Evolutionary conservation across 2,329 filamentous ascomycete species (phyloP), one percentile per base, ranked within the genome.

Genomic region (Pestalotiopsis sp.): DNA sequence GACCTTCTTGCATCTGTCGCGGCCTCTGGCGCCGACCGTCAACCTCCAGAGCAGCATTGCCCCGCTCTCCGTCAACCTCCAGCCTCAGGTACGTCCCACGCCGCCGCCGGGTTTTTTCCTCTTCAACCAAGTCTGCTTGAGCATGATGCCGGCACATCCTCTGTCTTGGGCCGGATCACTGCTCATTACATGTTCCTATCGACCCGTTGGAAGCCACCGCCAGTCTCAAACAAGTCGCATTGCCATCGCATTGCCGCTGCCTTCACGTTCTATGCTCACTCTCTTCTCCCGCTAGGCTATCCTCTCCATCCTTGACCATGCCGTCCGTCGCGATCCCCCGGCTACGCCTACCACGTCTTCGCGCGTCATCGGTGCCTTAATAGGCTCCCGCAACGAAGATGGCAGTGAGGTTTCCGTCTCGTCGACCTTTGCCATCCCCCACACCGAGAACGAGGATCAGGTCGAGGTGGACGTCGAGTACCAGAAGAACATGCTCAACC

Each of bases 381-480:
- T 99, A 68, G 96, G 96, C 78, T 92, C 91, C 73, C 92, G 96
- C 74, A 96, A 92, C 79, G 96, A 99, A 84, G 96, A 99, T 86
- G 96, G 95, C 81, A 94, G 92, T 78, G 95, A 98, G 81, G 93
- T 97, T 77, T 94, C 97, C 82, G 96, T 99, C 77, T 91, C 94
- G 78, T 97, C 94, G 78, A 95, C 94, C 84, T 99, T 99, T 81
- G 96, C 96, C 74, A 97, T 99, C 78, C 94, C 95, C 73, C 96
- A 99, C 85, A 98, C 95, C 74, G 96, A 99, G 84, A 97, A 95
- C 74, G 92, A 94, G 80, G 96, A 99, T 82, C 96, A 99, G 83
- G 96, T 99, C 76, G 96, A 99, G 83, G 96, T 99, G 72, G 96
- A 99, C 80, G 97, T 99, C 88, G 96, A 99, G 83, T 99, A 98